Evolutionary conservation across 495 filamentous ascomycete species (phyloP).

Genomic region (Penicillium cataractarum): DNA sequence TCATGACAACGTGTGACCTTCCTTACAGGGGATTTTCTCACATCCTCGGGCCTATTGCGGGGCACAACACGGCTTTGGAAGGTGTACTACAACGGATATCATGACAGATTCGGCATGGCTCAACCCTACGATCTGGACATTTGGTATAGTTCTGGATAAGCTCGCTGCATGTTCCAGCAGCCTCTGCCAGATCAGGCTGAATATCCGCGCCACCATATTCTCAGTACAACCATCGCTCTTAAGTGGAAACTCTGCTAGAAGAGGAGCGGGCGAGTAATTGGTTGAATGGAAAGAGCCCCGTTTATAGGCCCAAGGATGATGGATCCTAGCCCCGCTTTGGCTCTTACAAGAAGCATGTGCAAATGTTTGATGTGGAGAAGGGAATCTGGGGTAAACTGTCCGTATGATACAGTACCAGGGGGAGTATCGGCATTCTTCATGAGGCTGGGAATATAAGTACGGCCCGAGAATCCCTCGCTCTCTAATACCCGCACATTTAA

Average conservation of each 20-base stretch:
- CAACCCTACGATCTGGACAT: neutral
- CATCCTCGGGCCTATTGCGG: neutral
- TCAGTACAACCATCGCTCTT: neutral
- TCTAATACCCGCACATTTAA: no score
- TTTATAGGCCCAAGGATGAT: neutral
- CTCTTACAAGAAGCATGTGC: neutral
- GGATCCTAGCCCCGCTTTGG: neutral
- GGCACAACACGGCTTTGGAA: neutral
- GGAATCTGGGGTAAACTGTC: neutral
- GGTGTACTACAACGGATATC: neutral
- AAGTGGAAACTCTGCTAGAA: neutral
- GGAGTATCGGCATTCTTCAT: neutral
- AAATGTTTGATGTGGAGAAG: neutral
- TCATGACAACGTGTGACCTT: neutral
- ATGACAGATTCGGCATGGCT: neutral
- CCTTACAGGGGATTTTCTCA: neutral
- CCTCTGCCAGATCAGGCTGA: neutral
- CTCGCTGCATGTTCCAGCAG: neutral
- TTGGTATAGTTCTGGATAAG: neutral
- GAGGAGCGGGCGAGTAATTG: neutral
- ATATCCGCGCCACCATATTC: neutral
- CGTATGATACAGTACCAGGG: neutral
- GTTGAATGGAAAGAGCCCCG: neutral
- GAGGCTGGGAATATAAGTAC: neutral
- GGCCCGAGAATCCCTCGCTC: neutral